Conservation (phyloP, 2,329 filamentous ascomycete species). For the Phialophora verrucosa region DNA sequence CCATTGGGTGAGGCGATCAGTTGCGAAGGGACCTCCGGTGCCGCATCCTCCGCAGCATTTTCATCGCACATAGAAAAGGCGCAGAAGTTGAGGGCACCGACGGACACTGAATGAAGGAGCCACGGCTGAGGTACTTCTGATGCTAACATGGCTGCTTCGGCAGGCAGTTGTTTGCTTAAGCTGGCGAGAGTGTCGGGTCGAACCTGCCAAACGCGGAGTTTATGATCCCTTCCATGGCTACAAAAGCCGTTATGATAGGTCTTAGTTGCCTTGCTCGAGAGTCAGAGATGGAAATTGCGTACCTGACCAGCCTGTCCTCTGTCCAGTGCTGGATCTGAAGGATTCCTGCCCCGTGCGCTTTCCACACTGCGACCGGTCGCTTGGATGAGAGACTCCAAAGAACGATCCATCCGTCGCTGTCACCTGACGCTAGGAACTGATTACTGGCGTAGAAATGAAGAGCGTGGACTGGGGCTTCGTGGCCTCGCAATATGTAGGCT, state of each 20-base stretch:
- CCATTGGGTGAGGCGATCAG: slow-evolving; percentile 82
- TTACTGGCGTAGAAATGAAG: slow-evolving; percentile 75
- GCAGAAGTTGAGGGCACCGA: slow-evolving; percentile 97
- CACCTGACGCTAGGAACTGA: slow-evolving; percentile 78
- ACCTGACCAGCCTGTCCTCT: slow-evolving; percentile 80
- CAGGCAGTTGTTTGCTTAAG: slow-evolving; percentile 72
- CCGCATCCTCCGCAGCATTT: slow-evolving; percentile 17
- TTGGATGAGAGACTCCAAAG: slow-evolving; percentile 85
- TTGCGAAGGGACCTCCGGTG: slow-evolving; percentile 8
- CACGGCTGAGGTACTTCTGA: slow-evolving; percentile 68
- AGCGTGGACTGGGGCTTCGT: slow-evolving; percentile 78
- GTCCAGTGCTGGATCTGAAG: slow-evolving; percentile 76
- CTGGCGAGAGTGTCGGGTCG: slow-evolving; percentile 62
- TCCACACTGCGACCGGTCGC: slow-evolving; percentile 83
- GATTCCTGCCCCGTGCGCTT: slow-evolving; percentile 77
- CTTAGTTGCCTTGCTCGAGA: not conserved
- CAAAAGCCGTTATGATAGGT: not conserved
- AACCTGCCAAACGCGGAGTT: slow-evolving; percentile 83
- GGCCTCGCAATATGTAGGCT: slow-evolving; percentile 79
- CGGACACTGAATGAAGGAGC: slow-evolving; percentile 80
- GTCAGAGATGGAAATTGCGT: slow-evolving; percentile 35
- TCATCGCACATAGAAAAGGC: slow-evolving; percentile 70
- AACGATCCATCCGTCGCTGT: slow-evolving; percentile 87
- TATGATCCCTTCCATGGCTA: slow-evolving; percentile 90
- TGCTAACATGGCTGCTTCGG: slow-evolving; percentile 70